Conservation (phyloP, 139 green algal genomes). For the Tetraselmis chui region DNA sequence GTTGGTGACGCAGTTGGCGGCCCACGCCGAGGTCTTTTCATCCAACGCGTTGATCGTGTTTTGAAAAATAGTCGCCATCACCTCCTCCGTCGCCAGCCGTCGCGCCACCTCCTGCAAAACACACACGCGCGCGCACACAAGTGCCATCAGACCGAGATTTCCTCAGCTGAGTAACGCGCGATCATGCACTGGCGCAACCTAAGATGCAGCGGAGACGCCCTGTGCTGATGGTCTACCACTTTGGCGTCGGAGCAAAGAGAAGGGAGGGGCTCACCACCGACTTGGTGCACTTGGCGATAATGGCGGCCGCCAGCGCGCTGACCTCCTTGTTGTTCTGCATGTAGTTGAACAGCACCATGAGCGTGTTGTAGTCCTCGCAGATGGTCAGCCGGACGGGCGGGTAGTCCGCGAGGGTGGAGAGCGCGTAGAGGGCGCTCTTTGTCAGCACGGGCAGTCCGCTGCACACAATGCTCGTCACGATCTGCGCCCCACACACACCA, state of each 20-base stretch:
- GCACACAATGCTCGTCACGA: neutral
- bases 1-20: neutral
- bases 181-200: too few relatives aligned
- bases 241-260: neutral
- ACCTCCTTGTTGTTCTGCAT: neutral
- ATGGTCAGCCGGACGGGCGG: neutral
- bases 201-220: too few relatives aligned
- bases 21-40: neutral
- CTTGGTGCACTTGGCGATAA: neutral
- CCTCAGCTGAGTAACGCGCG: too few relatives aligned
- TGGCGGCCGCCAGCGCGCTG: neutral
- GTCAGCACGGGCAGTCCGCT: neutral
- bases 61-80: neutral
- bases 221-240: too few relatives aligned
- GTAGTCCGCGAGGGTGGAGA: neutral
- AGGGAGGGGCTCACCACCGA: neutral
- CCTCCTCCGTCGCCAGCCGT: neutral
- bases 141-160: too few relatives aligned
- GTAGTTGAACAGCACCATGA: neutral
- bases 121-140: too few relatives aligned
- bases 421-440: neutral
- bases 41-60: neutral
- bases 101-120: too few relatives aligned
- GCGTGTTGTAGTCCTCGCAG: neutral
- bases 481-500: too few relatives aligned